phyloP scores from a whole-genome alignment of 768 basidiomycete genomes.

The Tricholoma bakamatsutake region DNA sequence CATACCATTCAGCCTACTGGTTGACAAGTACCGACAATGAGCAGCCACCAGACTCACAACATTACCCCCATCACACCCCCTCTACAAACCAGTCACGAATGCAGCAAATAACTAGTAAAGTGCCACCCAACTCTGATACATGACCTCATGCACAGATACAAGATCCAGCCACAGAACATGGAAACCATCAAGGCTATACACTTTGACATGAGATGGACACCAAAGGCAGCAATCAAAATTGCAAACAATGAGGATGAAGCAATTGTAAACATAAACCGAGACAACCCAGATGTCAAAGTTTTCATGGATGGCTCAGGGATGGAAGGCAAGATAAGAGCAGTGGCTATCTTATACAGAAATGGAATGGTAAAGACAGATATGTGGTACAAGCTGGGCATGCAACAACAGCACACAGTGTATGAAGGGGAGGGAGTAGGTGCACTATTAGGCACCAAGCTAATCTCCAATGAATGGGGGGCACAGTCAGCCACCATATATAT shows the following conservation, averaged over 20 bases:
- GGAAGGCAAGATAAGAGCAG: conserved; percentile 13
- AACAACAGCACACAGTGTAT: conserved; percentile 10
- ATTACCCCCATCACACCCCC: no score
- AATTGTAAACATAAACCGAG: background rate
- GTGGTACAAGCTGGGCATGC: background rate
- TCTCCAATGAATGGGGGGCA: background rate
- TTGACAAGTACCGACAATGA: no score
- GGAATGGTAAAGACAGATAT: background rate
- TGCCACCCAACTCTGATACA: no score
- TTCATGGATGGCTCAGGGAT: background rate
- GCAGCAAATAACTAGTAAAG: no score
- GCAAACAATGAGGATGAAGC: background rate
- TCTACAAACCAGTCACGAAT: no score
- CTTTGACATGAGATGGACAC: background rate
- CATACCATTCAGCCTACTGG: no score
- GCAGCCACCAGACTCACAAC: no score
- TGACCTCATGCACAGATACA: no score
- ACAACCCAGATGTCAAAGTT: no score
- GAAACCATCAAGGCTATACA: conserved; percentile 7
- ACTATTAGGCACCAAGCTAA: background rate
- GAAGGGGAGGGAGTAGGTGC: conserved; percentile 16
- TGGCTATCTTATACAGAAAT: conserved; percentile 11
- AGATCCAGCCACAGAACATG: background rate
- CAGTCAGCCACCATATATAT: background rate
- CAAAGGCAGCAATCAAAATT: no score